Percentiles rank a stretch among this genome's conserved stretches.
Evolutionary conservation across 2,329 filamentous ascomycete genomes (phyloP).

Genomic region (Cladobotryum protrusum): DNA sequence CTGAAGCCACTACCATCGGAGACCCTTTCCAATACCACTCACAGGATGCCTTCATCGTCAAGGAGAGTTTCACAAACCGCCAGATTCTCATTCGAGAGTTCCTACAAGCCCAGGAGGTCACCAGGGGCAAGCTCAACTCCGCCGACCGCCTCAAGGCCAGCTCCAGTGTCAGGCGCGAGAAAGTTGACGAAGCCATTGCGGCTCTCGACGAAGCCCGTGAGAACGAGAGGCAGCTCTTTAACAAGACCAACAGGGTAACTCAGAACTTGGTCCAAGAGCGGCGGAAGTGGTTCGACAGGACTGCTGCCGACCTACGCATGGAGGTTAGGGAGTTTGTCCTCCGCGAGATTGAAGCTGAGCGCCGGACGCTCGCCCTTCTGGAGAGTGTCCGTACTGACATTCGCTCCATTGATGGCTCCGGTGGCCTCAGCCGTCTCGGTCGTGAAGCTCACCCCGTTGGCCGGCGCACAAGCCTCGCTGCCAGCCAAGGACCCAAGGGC

Average conservation of each 20-base stretch:
- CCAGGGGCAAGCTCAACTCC: slow-evolving; percentile 74
- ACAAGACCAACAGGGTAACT: slow-evolving; percentile 86
- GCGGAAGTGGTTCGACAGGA: slow-evolving; percentile 83
- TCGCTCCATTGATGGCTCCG: slow-evolving; percentile 82
- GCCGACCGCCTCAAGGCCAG: slow-evolving; percentile 84
- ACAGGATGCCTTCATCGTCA: slow-evolving; percentile 93
- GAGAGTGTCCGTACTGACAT: slow-evolving; percentile 92
- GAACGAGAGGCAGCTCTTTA: slow-evolving; percentile 72
- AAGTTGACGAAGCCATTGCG: slow-evolving; percentile 95
- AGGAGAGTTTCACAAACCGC: slow-evolving; percentile 94
- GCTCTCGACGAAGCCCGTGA: slow-evolving; percentile 81
- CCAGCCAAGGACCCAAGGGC: slow-evolving; percentile 93
- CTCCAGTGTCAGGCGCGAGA: slow-evolving; percentile 83
- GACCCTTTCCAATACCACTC: slow-evolving; percentile 95
- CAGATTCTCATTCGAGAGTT: slow-evolving; percentile 94
- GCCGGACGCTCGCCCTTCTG: slow-evolving; percentile 84
- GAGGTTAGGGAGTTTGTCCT: slow-evolving; percentile 89
- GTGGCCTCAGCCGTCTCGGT: slow-evolving; percentile 82
- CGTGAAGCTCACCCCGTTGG: slow-evolving; percentile 76
- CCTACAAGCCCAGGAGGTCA: slow-evolving; percentile 79
- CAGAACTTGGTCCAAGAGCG: slow-evolving; percentile 83
- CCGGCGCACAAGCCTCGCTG: slow-evolving; percentile 70
- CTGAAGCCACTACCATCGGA: slow-evolving; percentile 88
- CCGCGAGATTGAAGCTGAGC: slow-evolving; percentile 91
- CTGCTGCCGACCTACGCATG: slow-evolving; percentile 72